phyloP scores from a whole-genome alignment of 2,329 filamentous ascomycete genomes.

The Stagonosporopsis rhizophila region DNA sequence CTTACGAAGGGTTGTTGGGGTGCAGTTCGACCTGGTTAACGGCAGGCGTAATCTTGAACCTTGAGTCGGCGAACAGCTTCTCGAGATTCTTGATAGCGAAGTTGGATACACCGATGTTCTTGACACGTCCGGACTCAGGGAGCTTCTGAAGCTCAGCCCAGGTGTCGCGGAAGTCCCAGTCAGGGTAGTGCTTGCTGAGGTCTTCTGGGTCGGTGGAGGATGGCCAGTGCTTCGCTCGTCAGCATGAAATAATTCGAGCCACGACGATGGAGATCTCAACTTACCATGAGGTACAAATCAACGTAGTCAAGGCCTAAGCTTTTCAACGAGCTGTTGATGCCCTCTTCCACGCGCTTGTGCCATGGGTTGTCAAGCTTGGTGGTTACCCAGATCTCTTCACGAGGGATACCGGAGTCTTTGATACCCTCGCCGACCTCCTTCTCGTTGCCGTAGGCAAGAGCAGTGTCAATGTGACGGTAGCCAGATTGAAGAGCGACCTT shows the following conservation, averaged over 20 bases:
- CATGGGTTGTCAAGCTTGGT: conserved; percentile 85
- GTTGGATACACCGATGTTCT: conserved; percentile 86
- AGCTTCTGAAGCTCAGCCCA: conserved; percentile 77
- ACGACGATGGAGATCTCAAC: background rate
- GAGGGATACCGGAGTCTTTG: conserved; percentile 68
- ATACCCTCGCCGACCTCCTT: conserved; percentile 75
- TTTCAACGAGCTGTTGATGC: conserved; percentile 67
- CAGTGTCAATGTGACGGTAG: conserved; percentile 80
- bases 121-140: conserved; percentile 71
- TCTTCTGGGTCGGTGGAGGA: conserved; percentile 68
- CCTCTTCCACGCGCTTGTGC: conserved; percentile 67
- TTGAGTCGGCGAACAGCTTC: conserved; percentile 70
- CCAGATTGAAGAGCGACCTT: conserved; percentile 71
- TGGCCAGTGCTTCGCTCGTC: conserved; percentile 61
- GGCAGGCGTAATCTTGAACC: conserved; percentile 68
- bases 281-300: conserved; percentile 70
- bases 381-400: conserved; percentile 75
- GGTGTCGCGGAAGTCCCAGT: conserved; percentile 85
- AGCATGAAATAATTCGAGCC: background rate
- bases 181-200: conserved; percentile 70
- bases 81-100: conserved; percentile 83
- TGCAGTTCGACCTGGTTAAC: conserved; percentile 87
- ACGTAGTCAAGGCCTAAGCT: conserved; percentile 71
- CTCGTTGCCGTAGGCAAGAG: conserved; percentile 81
- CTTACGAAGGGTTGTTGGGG: conserved; percentile 75